These are phyloP conservation scores for Tieghemostelium lacteum DNA, from an alignment of 78 protist species.

Conservation along the genomic window DNA sequence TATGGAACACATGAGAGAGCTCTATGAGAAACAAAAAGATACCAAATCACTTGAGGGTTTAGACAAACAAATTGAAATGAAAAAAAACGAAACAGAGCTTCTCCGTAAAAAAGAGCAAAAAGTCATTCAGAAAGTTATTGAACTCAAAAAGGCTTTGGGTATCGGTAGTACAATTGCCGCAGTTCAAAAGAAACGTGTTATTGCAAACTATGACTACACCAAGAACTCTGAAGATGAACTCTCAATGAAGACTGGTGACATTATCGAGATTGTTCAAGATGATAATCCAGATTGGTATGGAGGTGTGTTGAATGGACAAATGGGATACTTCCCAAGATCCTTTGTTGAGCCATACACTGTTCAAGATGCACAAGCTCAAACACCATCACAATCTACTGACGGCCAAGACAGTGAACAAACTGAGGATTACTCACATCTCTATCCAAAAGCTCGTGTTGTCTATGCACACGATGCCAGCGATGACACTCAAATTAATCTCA, in stretches of 20 bases:
- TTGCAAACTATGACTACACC: conserved; percentile 24
- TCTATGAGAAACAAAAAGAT: conserved; percentile 62
- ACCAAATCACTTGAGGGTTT: conserved; percentile 36
- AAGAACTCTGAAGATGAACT: conserved; percentile 41
- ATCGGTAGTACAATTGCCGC: conserved; percentile 57
- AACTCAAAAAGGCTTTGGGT: conserved; percentile 38
- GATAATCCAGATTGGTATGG: conserved; percentile 63
- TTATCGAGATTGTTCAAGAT: conserved; percentile 66
- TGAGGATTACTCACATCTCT: conserved; percentile 53
- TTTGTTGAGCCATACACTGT: conserved; percentile 17
- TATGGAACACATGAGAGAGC: conserved; percentile 75
- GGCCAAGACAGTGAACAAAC: not conserved
- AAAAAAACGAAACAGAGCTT: conserved; percentile 34
- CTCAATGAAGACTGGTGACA: conserved; percentile 41
- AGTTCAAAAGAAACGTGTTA: conserved; percentile 5
- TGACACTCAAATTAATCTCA: conserved; percentile 38
- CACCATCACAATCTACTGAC: not conserved
- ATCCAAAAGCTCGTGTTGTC: conserved; percentile 65
- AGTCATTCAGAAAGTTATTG: conserved; percentile 59
- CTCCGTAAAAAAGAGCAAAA: conserved; percentile 63
- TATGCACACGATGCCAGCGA: conserved; percentile 34
- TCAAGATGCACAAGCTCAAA: no score
- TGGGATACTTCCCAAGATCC: conserved; percentile 65
- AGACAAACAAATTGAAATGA: conserved; percentile 62
- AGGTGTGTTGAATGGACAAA: conserved; percentile 30